A percentile compares a stretch with the other conserved stretches of the same genome.
Evolutionary conservation across 495 filamentous ascomycete species (phyloP).

Genomic region (Physcia stellaris): DNA sequence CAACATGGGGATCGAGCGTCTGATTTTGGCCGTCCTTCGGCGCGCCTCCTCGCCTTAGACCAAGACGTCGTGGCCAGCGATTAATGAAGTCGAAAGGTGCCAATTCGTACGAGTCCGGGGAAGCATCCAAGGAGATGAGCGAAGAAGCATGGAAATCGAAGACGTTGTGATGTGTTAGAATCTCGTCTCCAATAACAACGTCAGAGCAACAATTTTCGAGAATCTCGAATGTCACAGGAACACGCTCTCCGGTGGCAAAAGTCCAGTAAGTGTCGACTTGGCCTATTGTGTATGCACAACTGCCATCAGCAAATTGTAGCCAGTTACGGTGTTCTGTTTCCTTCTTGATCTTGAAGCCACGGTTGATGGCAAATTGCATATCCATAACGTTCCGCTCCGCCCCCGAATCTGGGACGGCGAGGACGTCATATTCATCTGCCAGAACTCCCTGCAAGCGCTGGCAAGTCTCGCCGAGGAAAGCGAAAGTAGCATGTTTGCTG

Average conservation of each 20-base stretch:
- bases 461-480: slow-evolving; percentile 1
- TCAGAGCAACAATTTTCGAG: slow-evolving; percentile 8
- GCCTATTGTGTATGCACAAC: slow-evolving; percentile 1
- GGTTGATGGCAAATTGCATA: neutral
- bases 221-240: slow-evolving; percentile 9
- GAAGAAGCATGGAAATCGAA: slow-evolving; percentile 4
- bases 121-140: neutral
- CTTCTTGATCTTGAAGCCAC: neutral
- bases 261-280: slow-evolving; percentile 8
- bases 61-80: neutral
- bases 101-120: neutral
- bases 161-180: slow-evolving; percentile 5
- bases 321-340: neutral
- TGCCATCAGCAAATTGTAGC: slow-evolving; percentile 11
- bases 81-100: slow-evolving; percentile 6
- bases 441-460: neutral
- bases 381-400: slow-evolving; percentile 9
- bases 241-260: slow-evolving; percentile 3
- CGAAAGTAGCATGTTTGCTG: neutral
- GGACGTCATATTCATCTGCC: neutral
- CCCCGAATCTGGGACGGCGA: slow-evolving; percentile 8
- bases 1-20: neutral
- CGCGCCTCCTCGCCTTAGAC: neutral
- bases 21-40: neutral
- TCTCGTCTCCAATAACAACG: slow-evolving; percentile 9